Conservation (phyloP, 768 basidiomycete species). For the Botryobasidium botryosum region DNA sequence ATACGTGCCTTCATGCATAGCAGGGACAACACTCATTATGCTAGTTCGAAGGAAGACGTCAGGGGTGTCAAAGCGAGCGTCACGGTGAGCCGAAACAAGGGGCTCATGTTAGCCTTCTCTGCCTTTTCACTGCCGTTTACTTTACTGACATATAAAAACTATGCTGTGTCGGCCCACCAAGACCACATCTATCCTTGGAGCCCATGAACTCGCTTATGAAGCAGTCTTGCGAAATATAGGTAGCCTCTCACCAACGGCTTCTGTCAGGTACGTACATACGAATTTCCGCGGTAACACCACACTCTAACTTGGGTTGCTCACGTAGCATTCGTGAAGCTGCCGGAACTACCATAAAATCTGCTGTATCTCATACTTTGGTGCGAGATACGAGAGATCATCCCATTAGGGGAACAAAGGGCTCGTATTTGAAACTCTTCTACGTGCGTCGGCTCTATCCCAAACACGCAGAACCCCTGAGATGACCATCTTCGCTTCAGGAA, state of each 20-base stretch:
- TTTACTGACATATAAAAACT: too few relatives aligned
- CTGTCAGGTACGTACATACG: constrained; percentile 51
- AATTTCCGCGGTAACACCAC: too few relatives aligned
- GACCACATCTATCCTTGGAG: constrained; percentile 15
- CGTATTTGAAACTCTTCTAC: constrained; percentile 40
- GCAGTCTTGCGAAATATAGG: constrained; percentile 61
- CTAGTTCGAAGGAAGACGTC: constrained; percentile 48
- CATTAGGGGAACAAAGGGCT: constrained; percentile 44
- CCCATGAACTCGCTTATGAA: constrained; percentile 75
- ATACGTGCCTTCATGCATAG: constrained; percentile 57
- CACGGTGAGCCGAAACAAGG: too few relatives aligned
- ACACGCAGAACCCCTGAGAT: constrained; percentile 1
- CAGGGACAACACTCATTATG: constrained; percentile 63
- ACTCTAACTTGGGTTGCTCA: constrained; percentile 1
- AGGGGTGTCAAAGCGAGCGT: constrained; percentile 49
- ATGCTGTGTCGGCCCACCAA: not conserved
- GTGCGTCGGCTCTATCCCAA: constrained; percentile 12
- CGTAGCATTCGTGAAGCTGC: constrained; percentile 70
- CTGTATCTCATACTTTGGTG: constrained; percentile 59
- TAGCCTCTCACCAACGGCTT: constrained; percentile 54
- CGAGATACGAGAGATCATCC: constrained; percentile 61
- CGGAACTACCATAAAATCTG: constrained; percentile 64
- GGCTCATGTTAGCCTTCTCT: too few relatives aligned
- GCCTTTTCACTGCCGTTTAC: too few relatives aligned
- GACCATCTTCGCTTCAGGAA: constrained; percentile 18